These are phyloP conservation scores for Chlamydomonas incerta DNA, from an alignment of 139 green algal species.

Conservation along the genomic window DNA sequence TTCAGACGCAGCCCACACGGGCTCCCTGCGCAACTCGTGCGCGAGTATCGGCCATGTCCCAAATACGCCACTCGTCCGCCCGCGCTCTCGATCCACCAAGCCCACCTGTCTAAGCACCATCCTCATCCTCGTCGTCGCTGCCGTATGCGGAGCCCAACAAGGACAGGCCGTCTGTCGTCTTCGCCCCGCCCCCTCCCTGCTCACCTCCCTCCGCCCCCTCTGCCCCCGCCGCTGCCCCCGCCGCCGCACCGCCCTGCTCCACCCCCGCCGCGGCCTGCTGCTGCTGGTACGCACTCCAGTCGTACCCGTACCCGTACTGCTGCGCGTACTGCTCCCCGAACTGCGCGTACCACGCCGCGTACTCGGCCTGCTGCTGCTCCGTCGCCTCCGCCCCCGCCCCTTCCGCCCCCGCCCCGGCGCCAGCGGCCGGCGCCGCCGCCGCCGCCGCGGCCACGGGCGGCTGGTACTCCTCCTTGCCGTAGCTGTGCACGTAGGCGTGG, in stretches of 20 bases:
- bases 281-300: neutral
- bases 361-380: neutral
- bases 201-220: neutral
- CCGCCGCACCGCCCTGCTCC: neutral
- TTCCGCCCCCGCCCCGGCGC: no score
- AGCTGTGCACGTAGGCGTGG: conserved; percentile 20
- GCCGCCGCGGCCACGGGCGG: no score
- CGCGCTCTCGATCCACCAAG: no score
- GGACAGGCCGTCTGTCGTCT: neutral
- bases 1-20: no score
- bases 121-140: conserved; percentile 6
- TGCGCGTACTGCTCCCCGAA: neutral
- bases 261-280: neutral
- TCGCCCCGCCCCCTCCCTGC: neutral
- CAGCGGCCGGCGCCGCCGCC: no score
- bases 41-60: no score
- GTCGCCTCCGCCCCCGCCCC: neutral
- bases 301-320: conserved; percentile 16
- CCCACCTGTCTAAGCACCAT: no score
- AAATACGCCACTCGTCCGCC: no score
- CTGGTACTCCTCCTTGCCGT: neutral
- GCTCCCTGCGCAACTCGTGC: no score
- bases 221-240: neutral
- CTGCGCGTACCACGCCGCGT: conserved; percentile 1
- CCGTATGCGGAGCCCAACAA: conserved; percentile 14